These are phyloP conservation scores for Clonostachys sp. DNA, from an alignment of 2,329 filamentous ascomycete species.

Conservation along the genomic window DNA sequence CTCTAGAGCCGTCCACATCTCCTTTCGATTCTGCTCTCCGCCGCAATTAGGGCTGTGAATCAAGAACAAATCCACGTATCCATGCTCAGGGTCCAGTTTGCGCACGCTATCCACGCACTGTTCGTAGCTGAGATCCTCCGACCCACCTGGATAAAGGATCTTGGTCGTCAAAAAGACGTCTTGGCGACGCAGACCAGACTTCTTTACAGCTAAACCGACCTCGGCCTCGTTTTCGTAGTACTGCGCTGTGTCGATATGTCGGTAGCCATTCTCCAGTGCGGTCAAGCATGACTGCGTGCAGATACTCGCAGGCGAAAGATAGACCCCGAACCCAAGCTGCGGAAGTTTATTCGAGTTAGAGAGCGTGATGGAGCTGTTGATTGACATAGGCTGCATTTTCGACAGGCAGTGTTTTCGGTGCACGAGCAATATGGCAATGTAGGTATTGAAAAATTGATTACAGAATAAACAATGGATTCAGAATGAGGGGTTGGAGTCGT, in stretches of 20 bases:
- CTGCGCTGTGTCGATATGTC: slow-evolving; percentile 61
- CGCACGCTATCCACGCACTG: slow-evolving; percentile 56
- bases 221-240: slow-evolving; percentile 63
- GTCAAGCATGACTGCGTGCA: slow-evolving; percentile 54
- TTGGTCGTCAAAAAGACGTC: slow-evolving; percentile 70
- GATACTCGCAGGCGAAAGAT: slow-evolving; percentile 48
- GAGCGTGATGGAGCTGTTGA: slow-evolving; percentile 10
- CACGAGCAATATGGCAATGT: no score
- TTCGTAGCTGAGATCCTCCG: slow-evolving; percentile 54
- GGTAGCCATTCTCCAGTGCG: slow-evolving; percentile 54
- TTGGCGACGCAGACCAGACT: slow-evolving; percentile 48
- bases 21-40: slow-evolving; percentile 44
- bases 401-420: no score
- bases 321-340: slow-evolving; percentile 68
- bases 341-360: slow-evolving; percentile 41
- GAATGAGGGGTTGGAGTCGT: no score
- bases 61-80: slow-evolving; percentile 66
- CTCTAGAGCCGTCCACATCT: slow-evolving; percentile 65
- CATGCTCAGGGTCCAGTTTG: slow-evolving; percentile 48
- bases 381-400: background rate
- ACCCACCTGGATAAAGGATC: slow-evolving; percentile 46
- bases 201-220: slow-evolving; percentile 59
- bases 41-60: slow-evolving; percentile 61
- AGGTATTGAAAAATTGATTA: no score
- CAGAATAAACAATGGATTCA: no score